These are phyloP conservation scores for Didymella lethalis DNA, from an alignment of 2,329 filamentous ascomycete species.

Conservation along the genomic window DNA sequence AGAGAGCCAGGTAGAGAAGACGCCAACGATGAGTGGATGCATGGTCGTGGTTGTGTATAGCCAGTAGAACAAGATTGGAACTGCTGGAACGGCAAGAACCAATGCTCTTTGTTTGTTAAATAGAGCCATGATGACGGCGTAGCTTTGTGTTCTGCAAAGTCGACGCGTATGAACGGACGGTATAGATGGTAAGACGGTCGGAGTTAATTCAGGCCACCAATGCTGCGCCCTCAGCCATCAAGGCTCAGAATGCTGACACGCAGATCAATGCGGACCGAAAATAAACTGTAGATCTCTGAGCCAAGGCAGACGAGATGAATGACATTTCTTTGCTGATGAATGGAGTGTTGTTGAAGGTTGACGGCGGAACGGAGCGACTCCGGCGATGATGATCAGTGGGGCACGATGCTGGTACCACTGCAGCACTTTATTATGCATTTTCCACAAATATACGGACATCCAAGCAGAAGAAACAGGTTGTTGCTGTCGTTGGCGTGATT, in stretches of 20 bases:
- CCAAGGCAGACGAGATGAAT: too few relatives aligned
- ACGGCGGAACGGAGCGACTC: background rate
- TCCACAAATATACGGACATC: too few relatives aligned
- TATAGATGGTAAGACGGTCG: constrained; percentile 3
- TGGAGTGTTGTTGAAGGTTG: background rate
- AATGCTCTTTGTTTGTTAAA: background rate
- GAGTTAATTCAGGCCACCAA: constrained; percentile 7
- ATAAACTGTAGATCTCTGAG: background rate
- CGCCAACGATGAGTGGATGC: background rate
- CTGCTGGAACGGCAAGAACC: background rate
- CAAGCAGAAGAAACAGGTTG: too few relatives aligned
- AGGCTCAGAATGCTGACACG: background rate
- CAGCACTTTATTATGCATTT: too few relatives aligned
- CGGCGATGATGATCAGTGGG: constrained; percentile 11
- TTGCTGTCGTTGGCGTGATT: too few relatives aligned
- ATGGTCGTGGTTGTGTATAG: constrained; percentile 7
- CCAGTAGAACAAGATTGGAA: constrained; percentile 12
- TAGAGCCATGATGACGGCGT: constrained; percentile 7
- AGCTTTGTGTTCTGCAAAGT: background rate
- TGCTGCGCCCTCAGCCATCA: constrained; percentile 1
- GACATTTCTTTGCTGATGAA: background rate
- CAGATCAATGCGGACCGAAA: background rate
- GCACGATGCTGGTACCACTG: background rate
- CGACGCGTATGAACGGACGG: background rate
- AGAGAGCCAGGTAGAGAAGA: background rate